Conservation (phyloP, 2,329 filamentous ascomycete species). For the Monilinia fructicola region DNA sequence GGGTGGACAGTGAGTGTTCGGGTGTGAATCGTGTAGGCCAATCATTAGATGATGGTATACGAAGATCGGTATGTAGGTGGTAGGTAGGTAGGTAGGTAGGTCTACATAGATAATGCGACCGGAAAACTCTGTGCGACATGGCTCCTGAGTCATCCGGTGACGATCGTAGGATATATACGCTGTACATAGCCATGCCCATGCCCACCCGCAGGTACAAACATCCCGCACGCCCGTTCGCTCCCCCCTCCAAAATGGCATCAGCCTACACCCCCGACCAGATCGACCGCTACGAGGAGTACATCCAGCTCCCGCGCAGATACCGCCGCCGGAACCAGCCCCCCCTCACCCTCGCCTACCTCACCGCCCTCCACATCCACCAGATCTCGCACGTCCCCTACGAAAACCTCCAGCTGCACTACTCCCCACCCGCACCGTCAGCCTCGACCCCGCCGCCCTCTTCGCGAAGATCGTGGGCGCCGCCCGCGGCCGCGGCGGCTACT, state of each 20-base stretch:
- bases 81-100: no score
- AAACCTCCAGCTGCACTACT: slow-evolving; percentile 37
- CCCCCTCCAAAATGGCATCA: slow-evolving; percentile 24
- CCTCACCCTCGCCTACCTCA: slow-evolving; percentile 32
- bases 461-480: slow-evolving; percentile 34
- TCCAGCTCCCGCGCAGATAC: slow-evolving; percentile 32
- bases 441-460: slow-evolving; percentile 35
- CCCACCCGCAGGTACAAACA: no score
- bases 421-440: slow-evolving; percentile 26
- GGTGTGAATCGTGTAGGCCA: not conserved
- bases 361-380: slow-evolving; percentile 33
- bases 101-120: not conserved
- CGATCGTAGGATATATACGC: not conserved
- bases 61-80: no score
- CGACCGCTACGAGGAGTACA: slow-evolving; percentile 30
- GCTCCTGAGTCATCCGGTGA: not conserved
- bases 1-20: no score
- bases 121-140: not conserved
- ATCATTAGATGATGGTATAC: not conserved
- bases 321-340: slow-evolving; percentile 24
- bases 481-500: slow-evolving; percentile 55
- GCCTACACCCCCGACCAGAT: slow-evolving; percentile 32
- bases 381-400: slow-evolving; percentile 36
- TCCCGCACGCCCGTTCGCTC: no score
- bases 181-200: no score